phyloP scores from a whole-genome alignment of 371 early-diverging fungal species.

The Saksenaea vasiformis region DNA sequence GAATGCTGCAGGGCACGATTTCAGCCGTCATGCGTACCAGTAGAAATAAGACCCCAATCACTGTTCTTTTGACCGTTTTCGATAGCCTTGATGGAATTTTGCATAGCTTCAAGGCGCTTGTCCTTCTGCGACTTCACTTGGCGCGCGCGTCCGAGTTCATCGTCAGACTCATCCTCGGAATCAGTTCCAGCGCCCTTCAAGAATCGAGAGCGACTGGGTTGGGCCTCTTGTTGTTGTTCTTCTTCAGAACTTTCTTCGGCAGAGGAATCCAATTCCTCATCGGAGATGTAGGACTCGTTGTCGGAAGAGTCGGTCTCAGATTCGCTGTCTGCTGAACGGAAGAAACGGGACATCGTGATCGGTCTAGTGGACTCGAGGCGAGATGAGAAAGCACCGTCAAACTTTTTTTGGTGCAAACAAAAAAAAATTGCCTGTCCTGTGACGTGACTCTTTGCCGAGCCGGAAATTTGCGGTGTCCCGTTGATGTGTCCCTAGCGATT shows the following conservation, averaged over 20 bases:
- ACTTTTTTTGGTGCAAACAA: slow-evolving; percentile 2
- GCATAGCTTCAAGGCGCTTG: slow-evolving; percentile 78
- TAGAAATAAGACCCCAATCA: slow-evolving; percentile 86
- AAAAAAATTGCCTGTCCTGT: background rate
- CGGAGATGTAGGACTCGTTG: slow-evolving; percentile 58
- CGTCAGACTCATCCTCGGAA: slow-evolving; percentile 64
- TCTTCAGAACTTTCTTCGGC: slow-evolving; percentile 51
- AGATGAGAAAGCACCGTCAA: slow-evolving; percentile 5
- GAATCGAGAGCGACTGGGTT: slow-evolving; percentile 42
- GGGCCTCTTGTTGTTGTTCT: slow-evolving; percentile 35
- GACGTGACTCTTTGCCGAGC: background rate
- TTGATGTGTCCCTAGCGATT: too few species aligned
- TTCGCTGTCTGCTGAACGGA: slow-evolving; percentile 60
- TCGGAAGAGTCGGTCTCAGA: slow-evolving; percentile 60
- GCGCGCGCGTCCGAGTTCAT: slow-evolving; percentile 73
- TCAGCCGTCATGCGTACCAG: slow-evolving; percentile 51
- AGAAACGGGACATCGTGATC: slow-evolving; percentile 56
- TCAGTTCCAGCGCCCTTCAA: slow-evolving; percentile 48
- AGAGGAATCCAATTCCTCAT: slow-evolving; percentile 54
- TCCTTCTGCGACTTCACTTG: slow-evolving; percentile 84
- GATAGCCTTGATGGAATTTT: slow-evolving; percentile 62
- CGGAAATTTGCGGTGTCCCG: too few species aligned
- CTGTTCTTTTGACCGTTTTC: slow-evolving; percentile 82
- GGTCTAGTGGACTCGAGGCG: slow-evolving; percentile 6
- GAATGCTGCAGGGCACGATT: background rate